phyloP scores from a whole-genome alignment of 1,284 basidiomycete genomes.

The Moesziomyces sp. region DNA sequence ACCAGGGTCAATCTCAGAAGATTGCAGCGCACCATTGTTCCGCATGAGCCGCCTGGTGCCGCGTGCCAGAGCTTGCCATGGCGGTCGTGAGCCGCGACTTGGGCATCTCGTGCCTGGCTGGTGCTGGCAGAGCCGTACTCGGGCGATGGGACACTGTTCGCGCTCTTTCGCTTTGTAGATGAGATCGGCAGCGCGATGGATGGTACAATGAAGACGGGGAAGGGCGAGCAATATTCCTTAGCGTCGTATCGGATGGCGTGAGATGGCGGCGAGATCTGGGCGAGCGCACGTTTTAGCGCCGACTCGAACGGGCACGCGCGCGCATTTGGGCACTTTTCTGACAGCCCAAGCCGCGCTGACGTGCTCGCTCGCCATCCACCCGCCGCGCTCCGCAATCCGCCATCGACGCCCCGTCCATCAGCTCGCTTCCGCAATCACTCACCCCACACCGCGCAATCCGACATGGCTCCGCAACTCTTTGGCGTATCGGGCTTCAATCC shows the following conservation, averaged over 20 bases:
- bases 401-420: background rate
- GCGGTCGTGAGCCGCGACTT: too few species aligned
- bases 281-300: background rate
- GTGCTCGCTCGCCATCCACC: slow-evolving; percentile 42
- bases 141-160: too few species aligned
- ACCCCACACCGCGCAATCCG: too few species aligned
- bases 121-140: too few species aligned
- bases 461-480: too few species aligned
- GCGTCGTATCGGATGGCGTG: background rate
- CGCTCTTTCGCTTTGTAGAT: too few species aligned
- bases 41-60: background rate
- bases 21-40: background rate
- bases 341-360: slow-evolving; percentile 40
- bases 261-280: background rate
- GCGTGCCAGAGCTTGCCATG: too few species aligned
- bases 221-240: background rate
- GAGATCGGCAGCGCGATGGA: too few species aligned
- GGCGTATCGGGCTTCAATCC: too few species aligned
- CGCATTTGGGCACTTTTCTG: slow-evolving; percentile 28
- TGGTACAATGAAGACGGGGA: background rate
- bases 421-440: too few species aligned
- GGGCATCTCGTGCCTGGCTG: too few species aligned
- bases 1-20: too few species aligned
- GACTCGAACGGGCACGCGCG: background rate
- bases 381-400: slow-evolving; percentile 5